Evolutionary conservation across 345 rosid genomes (phyloP), one percentile per base, ranked within the genome.

Genomic region (Camelina laxa): DNA sequence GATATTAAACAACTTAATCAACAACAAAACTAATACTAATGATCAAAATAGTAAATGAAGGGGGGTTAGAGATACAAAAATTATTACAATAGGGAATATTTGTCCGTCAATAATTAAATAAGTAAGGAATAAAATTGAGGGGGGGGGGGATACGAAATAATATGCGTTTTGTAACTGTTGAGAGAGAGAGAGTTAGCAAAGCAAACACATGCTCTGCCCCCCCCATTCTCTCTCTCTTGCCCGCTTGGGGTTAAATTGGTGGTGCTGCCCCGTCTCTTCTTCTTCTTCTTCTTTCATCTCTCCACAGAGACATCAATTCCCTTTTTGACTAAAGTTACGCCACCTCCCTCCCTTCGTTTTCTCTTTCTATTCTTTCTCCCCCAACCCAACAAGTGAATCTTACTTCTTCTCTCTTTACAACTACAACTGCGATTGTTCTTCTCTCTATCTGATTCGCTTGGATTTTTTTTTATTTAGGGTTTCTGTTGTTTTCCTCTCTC

Each of bases 251-350:
- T 22, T 22, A 22, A 22, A 1, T n/a, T n/a, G n/a, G n/a, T 22
- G 2, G 24, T 22, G 33, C 33, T 75, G 67, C 79, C 79, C 79
- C 78, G 41, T 67, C 16, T 21, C 53, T 7, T 42, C 66, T 53
- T 30, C 51, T 7, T 41, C 66, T 53, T 42, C 24, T 1, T 22
- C 74, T 15, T 44, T 27, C 30, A 27, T 4, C 50, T 17, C 16
- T 36, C 55, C 70, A 30, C 48, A 59, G 38, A 78, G 69, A 66
- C 81, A 73, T 51, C 68, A 67, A 78, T 78, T 73, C 70, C 66
- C 55, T 68, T 79, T 79, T 72, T 72, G 75, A 73, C 78, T 73
- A 67, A 78, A 72, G 75, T 67, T 72, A 73, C 21, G 50, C 57
- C 10, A 48, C 67, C 64, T 47, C 10, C 65, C 6, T 39, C 24